A percentile compares a stretch with the other conserved stretches of the same genome.
Conservation (phyloP, 805 yeast genomes). For the Ascoidea rubescens region DNA sequence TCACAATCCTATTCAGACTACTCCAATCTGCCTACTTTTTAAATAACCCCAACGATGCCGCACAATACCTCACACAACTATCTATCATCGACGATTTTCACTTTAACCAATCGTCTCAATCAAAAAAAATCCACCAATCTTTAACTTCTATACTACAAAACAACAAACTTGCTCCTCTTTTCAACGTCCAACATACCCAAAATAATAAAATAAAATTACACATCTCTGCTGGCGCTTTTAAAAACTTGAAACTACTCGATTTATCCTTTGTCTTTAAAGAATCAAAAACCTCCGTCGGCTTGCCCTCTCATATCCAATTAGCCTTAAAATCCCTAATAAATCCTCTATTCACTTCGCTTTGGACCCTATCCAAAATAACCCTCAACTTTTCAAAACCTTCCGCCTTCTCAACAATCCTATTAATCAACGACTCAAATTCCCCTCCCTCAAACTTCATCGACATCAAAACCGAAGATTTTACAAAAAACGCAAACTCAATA, state of each 20-base stretch:
- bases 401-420: background rate
- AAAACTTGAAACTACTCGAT: conserved; percentile 14
- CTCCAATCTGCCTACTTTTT: conserved; percentile 23
- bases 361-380: conserved; percentile 6
- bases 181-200: background rate
- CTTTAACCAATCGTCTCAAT: too few species aligned
- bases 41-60: conserved; percentile 19
- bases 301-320: conserved; percentile 18
- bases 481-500: too few species aligned
- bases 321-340: conserved; percentile 17
- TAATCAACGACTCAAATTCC: too few species aligned
- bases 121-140: too few species aligned
- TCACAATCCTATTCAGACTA: conserved; percentile 22
- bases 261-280: conserved; percentile 13
- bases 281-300: conserved; percentile 11
- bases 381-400: conserved; percentile 1
- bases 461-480: too few species aligned
- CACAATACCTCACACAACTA: conserved; percentile 20
- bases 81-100: conserved; percentile 13
- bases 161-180: background rate
- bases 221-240: conserved; percentile 13
- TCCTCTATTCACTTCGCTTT: conserved; percentile 3
- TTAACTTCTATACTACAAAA: background rate
- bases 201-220: conserved; percentile 11
- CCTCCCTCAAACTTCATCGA: too few species aligned